Conservation (phyloP, 208 protist species). For the Leishmania guyanensis region DNA sequence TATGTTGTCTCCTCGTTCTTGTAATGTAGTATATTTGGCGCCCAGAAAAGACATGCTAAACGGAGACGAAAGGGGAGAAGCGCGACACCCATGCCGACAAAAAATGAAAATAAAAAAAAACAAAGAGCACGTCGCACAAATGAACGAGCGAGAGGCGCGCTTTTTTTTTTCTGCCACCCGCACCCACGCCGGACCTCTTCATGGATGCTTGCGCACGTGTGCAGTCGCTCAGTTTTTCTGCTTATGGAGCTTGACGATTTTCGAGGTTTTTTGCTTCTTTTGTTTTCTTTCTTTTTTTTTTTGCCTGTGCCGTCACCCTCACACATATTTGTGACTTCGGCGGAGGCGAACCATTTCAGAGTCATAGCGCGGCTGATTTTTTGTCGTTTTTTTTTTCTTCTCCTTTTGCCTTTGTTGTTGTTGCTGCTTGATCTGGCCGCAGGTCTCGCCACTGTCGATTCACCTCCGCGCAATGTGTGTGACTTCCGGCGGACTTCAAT, state of each 20-base stretch:
- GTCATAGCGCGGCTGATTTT: not conserved
- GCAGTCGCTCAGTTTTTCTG: not conserved
- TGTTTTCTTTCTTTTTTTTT: not conserved
- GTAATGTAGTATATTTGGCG: not conserved
- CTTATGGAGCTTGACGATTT: not conserved
- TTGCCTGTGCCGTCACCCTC: too few relatives aligned
- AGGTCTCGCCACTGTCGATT: not conserved
- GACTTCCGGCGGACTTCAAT: too few relatives aligned
- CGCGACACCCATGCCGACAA: not conserved
- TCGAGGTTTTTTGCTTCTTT: not conserved
- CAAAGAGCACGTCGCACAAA: too few relatives aligned
- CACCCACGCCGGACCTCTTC: not conserved
- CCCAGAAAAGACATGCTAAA: not conserved
- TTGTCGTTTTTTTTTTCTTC: not conserved
- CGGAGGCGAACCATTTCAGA: not conserved
- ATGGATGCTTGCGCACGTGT: not conserved
- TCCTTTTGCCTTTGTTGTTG: not conserved
- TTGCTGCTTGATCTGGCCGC: not conserved
- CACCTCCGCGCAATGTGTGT: not conserved
- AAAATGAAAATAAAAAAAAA: not conserved
- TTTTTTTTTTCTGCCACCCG: not conserved
- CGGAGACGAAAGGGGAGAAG: not conserved
- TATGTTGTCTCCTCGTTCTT: not conserved
- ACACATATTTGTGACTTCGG: not conserved
- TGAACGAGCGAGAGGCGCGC: not conserved